Evolutionary conservation across 768 basidiomycete species (phyloP), one percentile per base, ranked within the genome.

Genomic region (Trametes elegans): DNA sequence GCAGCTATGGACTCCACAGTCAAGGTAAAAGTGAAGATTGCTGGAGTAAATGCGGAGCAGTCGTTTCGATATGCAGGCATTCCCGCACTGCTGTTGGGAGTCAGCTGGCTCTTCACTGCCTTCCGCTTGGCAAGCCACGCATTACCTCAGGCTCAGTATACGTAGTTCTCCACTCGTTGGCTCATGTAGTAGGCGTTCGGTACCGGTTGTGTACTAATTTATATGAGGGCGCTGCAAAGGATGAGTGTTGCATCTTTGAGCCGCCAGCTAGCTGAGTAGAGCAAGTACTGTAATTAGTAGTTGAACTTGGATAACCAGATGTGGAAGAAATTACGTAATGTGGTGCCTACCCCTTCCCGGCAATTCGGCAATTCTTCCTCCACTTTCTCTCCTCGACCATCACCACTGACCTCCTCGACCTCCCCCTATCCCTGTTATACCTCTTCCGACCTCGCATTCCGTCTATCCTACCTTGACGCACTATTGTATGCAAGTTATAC

Each of bases 1-100:
- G 81, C 81, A 0, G 79, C 81, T 61, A 55, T 84, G 63, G 74
- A 68, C 61, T 74, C 68, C 40, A 67, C 70, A 41, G 70, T 81
- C 42, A 75, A 77, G 60, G 57, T 84, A 43, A 69, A 79, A 2
- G 73, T 85, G 23, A 81, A 82, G 58, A 64, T 76, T 7, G 73
- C 74, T 2, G 79, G 84, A 44, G 71, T 78, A 7, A 64, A 83
- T 49, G 82, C 81, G 1, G 81, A 79, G 58, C 82, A 85, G 55
- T 78, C 81, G 0, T 83, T 82, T 54, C 81, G 54, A 62, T n/a
- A 11, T 2, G 11, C 19, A 16, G 1, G 5, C 28, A 10, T 5
- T 43, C 10, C 26, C 5, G 18, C 27, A 10, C 16, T 5, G 28
- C 19, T 7, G 11, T 16, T 43, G 4, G 38, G n/a, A 9, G 18